phyloP scores from a whole-genome alignment of 2,329 filamentous ascomycete species.

The Hypoxylon sp. region DNA sequence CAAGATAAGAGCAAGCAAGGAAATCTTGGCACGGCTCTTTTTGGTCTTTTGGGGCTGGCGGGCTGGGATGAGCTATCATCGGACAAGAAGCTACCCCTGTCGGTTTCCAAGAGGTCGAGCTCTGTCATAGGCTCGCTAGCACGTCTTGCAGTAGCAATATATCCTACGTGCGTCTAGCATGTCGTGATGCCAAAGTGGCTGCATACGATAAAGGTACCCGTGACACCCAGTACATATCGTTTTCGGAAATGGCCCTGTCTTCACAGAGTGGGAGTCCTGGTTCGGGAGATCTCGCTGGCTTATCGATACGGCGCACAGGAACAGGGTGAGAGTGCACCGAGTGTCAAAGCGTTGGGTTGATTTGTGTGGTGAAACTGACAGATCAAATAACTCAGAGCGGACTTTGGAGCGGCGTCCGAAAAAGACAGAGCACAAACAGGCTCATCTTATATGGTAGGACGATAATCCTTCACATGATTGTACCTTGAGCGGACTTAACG shows the following conservation, averaged over 20 bases:
- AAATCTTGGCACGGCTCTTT: conserved; percentile 39
- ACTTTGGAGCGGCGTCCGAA: neutral
- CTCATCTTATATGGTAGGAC: neutral
- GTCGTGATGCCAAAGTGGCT: conserved; percentile 16
- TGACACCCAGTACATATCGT: conserved; percentile 14
- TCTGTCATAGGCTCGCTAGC: conserved; percentile 35
- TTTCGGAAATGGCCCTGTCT: conserved; percentile 12
- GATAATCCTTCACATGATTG: neutral
- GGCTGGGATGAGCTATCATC: conserved; percentile 41
- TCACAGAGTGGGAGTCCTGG: conserved; percentile 8
- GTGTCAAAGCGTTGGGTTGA: too few relatives aligned
- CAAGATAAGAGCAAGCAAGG: conserved; percentile 38
- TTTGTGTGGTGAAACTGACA: too few relatives aligned
- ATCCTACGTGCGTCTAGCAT: conserved; percentile 20
- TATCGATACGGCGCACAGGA: conserved; percentile 13
- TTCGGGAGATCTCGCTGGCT: conserved; percentile 1
- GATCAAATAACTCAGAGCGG: neutral
- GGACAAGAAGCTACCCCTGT: conserved; percentile 36
- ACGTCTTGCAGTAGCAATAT: conserved; percentile 29
- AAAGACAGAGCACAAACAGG: neutral
- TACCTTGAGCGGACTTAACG: neutral
- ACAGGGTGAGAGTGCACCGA: too few relatives aligned
- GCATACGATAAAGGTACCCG: conserved; percentile 24
- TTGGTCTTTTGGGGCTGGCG: conserved; percentile 27
- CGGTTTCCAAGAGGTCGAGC: conserved; percentile 29